These are phyloP conservation scores for Rhynchospora pubera DNA, from an alignment of 176 grass and related monocot genomes.

Conservation along the genomic window DNA sequence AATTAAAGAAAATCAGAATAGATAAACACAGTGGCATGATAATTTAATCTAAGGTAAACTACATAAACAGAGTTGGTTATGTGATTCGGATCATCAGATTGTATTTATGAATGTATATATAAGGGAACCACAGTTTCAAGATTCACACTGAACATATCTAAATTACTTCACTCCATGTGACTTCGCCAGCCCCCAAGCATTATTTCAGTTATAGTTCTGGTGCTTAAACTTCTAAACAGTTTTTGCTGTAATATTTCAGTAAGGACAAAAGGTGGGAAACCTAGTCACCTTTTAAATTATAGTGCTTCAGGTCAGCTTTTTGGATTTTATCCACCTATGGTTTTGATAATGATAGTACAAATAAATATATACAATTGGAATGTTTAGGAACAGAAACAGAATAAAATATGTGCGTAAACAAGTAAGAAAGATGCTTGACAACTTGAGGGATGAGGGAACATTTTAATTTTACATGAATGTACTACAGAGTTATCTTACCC, in stretches of 20 bases:
- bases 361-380: not conserved
- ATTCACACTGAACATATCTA: too few relatives aligned
- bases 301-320: not conserved
- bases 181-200: not conserved
- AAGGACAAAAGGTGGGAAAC: too few relatives aligned
- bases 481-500: constrained; percentile 38
- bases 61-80: too few relatives aligned
- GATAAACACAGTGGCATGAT: not conserved
- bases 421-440: not conserved
- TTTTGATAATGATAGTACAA: not conserved
- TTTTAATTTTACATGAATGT: not conserved
- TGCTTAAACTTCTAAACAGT: not conserved
- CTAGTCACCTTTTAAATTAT: too few relatives aligned
- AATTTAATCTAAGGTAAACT: not conserved
- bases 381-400: not conserved
- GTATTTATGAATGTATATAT: too few relatives aligned
- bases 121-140: too few relatives aligned
- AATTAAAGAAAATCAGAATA: constrained; percentile 21
- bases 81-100: too few relatives aligned
- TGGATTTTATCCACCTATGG: not conserved
- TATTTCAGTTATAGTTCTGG: not conserved
- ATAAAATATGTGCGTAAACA: not conserved
- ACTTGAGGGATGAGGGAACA: not conserved
- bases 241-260: not conserved
- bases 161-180: too few relatives aligned